Evolutionary conservation across 2,329 filamentous ascomycete genomes (phyloP), one percentile per base, ranked within the genome.

Genomic region (Herpomyces periplanetae): DNA sequence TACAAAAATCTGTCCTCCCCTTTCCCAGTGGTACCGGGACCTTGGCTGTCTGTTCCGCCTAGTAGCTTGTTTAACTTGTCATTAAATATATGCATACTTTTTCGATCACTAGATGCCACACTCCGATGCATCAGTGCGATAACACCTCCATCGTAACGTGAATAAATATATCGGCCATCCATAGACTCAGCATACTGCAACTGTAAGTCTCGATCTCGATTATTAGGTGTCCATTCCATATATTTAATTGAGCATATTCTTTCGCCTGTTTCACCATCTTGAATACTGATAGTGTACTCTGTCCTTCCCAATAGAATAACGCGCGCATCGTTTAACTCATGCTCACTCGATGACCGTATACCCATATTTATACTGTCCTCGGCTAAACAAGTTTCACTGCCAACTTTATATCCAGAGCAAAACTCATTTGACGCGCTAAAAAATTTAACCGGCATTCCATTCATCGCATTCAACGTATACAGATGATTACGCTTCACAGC

Each of bases 171-270:
- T 24, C 63, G 64, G 27, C 65, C 59, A 34, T 91, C 73, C 33
- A 73, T 60, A 1, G 71, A 69, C 5, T 46, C 41, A 7, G 51
- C 51, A 31, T 91, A 80, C 32, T 91, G 69, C 19, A 53, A 53
- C 30, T 69, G 59, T 4, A 96, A 53, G 34, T 96, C 80, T 26
- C 54, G 54, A 36, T 96, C 75, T 24, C 60, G 65, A 23, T 63
- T 84, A 37, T 96, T 96, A 7, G 73, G 66, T 1, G 58, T 60
- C 80, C 80, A 96, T 36, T 96, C 80, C 5, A 69, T 64, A 33
- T 84, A 96, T 27, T 58, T 73, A 28, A 96, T 53, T 0, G 68
- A 87, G 31, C 71, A 85, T 25, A 96, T 62, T 4, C 56, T 53
- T 23, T 61, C 53, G 2, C 62, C 60, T 3, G 55, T 59, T 27